These are phyloP conservation scores for Coemansia sp. DNA, from an alignment of 192 early-diverging fungal species.

Conservation along the genomic window DNA sequence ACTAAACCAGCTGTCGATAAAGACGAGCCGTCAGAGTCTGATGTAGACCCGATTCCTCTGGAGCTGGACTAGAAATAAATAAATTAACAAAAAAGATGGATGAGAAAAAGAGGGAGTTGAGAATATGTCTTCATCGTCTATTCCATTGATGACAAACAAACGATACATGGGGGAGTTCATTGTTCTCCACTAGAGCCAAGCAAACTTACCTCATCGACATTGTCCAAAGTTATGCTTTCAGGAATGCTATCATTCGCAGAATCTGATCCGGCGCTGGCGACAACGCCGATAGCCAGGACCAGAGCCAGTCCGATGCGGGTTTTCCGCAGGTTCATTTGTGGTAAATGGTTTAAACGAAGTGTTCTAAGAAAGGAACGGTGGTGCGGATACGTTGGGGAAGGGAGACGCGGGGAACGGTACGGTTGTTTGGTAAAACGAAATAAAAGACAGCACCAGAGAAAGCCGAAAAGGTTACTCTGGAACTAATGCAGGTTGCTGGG, in stretches of 20 bases:
- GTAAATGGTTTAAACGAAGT: neutral
- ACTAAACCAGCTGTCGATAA: too few relatives aligned
- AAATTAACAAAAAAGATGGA: neutral
- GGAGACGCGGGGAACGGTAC: neutral
- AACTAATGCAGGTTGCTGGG: neutral
- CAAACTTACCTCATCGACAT: neutral
- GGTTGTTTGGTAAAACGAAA: neutral
- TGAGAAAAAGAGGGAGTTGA: neutral
- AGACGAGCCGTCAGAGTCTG: neutral
- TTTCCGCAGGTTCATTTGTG: constrained; percentile 33
- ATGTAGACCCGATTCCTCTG: neutral
- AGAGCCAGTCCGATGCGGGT: constrained; percentile 40
- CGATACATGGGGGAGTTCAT: neutral
- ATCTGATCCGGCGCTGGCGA: constrained; percentile 9
- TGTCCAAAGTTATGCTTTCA: neutral
- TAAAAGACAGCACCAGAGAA: neutral
- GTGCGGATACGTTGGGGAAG: neutral
- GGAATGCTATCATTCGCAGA: neutral
- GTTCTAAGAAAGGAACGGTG: neutral
- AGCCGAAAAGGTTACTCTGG: constrained; percentile 5
- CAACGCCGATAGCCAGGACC: constrained; percentile 25
- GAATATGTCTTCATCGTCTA: neutral
- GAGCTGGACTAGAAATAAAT: neutral
- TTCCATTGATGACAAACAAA: constrained; percentile 3
- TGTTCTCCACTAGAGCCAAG: neutral